These are phyloP conservation scores for Xanthoconium separans DNA, from an alignment of 1,284 basidiomycete genomes.

Conservation along the genomic window DNA sequence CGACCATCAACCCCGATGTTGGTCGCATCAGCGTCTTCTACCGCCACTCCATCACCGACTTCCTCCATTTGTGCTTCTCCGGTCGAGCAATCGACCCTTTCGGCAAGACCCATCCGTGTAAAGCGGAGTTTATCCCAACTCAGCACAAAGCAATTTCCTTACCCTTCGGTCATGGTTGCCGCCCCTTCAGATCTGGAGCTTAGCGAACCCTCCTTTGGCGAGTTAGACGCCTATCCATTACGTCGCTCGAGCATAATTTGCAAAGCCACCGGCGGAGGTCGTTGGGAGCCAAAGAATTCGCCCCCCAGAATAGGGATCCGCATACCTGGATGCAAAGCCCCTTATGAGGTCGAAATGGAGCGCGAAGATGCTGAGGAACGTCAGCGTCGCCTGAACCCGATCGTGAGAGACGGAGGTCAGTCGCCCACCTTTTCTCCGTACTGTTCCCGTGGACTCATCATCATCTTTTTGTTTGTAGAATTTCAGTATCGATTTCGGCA, in stretches of 20 bases:
- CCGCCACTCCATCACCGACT: constrained; percentile 32
- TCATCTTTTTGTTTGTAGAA: constrained; percentile 31
- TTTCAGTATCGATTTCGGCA: constrained; percentile 62
- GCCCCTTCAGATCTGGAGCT: constrained; percentile 30
- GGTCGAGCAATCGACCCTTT: constrained; percentile 28
- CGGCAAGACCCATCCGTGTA: constrained; percentile 21
- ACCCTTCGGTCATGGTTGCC: constrained; percentile 37
- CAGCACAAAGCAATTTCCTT: constrained; percentile 31
- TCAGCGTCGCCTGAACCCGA: constrained; percentile 50
- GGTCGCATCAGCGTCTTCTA: constrained; percentile 31
- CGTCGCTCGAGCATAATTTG: constrained; percentile 61
- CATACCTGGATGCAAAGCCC: constrained; percentile 60
- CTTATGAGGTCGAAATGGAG: constrained; percentile 66
- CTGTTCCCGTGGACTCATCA: constrained; percentile 8
- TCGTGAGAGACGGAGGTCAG: constrained; percentile 60
- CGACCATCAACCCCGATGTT: constrained; percentile 31
- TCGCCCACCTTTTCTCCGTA: constrained; percentile 3
- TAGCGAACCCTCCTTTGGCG: constrained; percentile 49
- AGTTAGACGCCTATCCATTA: constrained; percentile 68
- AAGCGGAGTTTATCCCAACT: constrained; percentile 33
- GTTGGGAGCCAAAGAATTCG: constrained; percentile 66
- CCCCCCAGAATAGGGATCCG: constrained; percentile 49
- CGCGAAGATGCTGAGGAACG: constrained; percentile 54
- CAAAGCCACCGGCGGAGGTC: constrained; percentile 72
- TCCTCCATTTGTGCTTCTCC: constrained; percentile 39